A percentile compares a stretch with the other conserved stretches of the same genome.
Conservation (phyloP, 2,329 filamentous ascomycete species). For the Pyrenochaeta sp. region DNA sequence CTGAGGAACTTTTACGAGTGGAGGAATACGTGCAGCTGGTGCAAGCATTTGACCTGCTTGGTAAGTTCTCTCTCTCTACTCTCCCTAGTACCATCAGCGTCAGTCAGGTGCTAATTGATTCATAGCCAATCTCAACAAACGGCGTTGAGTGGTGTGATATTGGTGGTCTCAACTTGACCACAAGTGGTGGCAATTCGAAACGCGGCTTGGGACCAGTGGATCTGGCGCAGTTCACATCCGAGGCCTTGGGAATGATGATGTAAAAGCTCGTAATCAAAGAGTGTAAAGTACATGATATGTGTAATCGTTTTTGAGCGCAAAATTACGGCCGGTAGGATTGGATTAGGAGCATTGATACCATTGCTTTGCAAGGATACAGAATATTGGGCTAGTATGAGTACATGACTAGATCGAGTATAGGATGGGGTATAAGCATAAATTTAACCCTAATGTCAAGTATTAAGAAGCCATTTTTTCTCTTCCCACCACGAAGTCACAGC, state of each 20-base stretch:
- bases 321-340: neutral
- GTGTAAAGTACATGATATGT: neutral
- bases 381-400: neutral
- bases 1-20: constrained; percentile 91
- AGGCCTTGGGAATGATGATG: constrained; percentile 7
- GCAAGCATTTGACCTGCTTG: constrained; percentile 92
- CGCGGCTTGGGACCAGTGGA: constrained; percentile 6
- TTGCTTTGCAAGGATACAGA: neutral
- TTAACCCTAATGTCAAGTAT: neutral
- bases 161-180: constrained; percentile 34
- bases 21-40: constrained; percentile 83
- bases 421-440: neutral
- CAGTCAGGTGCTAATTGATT: neutral
- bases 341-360: neutral
- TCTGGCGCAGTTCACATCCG: constrained; percentile 3
- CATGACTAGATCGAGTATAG: neutral
- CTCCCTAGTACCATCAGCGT: neutral
- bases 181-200: constrained; percentile 9
- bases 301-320: neutral
- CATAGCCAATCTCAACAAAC: constrained; percentile 32
- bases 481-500: neutral
- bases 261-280: neutral
- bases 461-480: neutral
- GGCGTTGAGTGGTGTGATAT: constrained; percentile 49
- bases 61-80: constrained; percentile 64